Base-by-base conservation (phyloP, 345 rosid genomes). In the Camelina hispida region DNA sequence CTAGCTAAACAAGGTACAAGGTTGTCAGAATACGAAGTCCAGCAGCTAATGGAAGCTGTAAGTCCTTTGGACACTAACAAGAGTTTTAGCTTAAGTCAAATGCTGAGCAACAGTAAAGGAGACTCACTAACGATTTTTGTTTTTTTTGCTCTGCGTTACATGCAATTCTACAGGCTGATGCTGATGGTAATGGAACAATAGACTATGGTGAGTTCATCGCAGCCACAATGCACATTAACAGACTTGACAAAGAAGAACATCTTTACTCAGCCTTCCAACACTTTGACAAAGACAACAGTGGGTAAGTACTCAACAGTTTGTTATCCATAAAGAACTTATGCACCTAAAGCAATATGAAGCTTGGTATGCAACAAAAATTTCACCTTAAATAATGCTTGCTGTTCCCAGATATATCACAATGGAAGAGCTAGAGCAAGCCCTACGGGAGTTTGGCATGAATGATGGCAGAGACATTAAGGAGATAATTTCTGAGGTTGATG, bases 241-340 rank as follows among this genome's bases (percentile, higher is more conserved):
- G 89, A 67, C 79, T 86, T 78, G 91, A 87, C 67, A 88, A 85
- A 72, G 91, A 87, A 74, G 93, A 87, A 66, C 96, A 87, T 85
- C 87, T 89, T 10, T 86, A 85, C 80, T 81, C 87, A 17, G 93
- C 93, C 52, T 89, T 86, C 87, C 89, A 81, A 75, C 88, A 87
- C 78, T 89, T 89, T 54, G 90, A 89, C 78, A 86, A 86, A 78
- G 93, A 89, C 79, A 89, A 85, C 52, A 87, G 93, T 69, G 91
- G 93, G 93, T 89, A 86, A 70, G 79, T 34, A 76, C 16, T 16
- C 18, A 32, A 55, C 52, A 32, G 10, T 55, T 16, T 35, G 34
- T 35, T 15, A 53, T 9, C 4, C 48, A 34, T 6, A 44, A 3
- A 68, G 32, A 12, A 7, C 20, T 18, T 14, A 52, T n/a, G 16